Conservation (phyloP, 2,329 filamentous ascomycete species). For the Ophiognomonia clavigignenti-juglandacearum region DNA sequence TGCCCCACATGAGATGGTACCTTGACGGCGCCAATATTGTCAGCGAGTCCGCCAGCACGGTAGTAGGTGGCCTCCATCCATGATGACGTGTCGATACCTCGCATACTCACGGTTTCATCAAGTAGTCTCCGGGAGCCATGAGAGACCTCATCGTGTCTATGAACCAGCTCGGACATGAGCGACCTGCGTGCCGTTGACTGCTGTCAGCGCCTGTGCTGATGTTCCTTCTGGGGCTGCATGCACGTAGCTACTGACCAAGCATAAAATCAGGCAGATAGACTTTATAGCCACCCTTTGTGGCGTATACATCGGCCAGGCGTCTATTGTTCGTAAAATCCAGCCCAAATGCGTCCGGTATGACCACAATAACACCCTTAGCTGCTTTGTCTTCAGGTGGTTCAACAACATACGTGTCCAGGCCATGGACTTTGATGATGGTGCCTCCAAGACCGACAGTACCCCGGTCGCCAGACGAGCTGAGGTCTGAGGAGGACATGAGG, state of each 20-base stretch:
- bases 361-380: conserved; percentile 44
- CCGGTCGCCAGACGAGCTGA: no score
- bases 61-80: no score
- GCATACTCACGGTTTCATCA: conserved; percentile 29
- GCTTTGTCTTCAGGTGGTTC: conserved; percentile 27
- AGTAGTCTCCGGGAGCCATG: conserved; percentile 18
- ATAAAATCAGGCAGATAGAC: conserved; percentile 57
- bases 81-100: conserved; percentile 21
- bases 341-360: conserved; percentile 52
- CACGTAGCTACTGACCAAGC: conserved; percentile 26
- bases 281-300: conserved; percentile 41
- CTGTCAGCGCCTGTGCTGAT: background rate
- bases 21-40: conserved; percentile 12
- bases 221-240: background rate
- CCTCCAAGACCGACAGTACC: no score
- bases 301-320: conserved; percentile 49
- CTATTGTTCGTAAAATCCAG: conserved; percentile 49
- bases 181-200: conserved; percentile 18
- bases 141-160: conserved; percentile 25
- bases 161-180: conserved; percentile 25
- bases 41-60: background rate
- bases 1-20: conserved; percentile 21
- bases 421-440: conserved; percentile 39
- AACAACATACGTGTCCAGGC: conserved; percentile 43
- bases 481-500: no score